phyloP scores from a whole-genome alignment of 179 eudicot species.

The Gypsophila paniculata region DNA sequence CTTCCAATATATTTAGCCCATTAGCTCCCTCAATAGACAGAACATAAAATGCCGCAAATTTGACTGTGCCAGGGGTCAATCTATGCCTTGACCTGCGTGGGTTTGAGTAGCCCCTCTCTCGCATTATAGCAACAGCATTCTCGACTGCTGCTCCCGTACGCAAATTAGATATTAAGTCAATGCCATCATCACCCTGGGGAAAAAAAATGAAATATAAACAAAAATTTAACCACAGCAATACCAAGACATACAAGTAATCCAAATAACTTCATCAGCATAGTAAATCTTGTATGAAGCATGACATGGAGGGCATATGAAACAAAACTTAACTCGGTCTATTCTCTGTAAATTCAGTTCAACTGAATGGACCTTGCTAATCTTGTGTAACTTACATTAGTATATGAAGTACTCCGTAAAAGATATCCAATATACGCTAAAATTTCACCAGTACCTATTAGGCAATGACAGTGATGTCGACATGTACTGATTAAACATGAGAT shows the following conservation, averaged over 20 bases:
- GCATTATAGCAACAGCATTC: slow-evolving; percentile 80
- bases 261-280: background rate
- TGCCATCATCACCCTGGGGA: slow-evolving; percentile 70
- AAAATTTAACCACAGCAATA: no score
- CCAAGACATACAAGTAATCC: slow-evolving; percentile 8
- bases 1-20: slow-evolving; percentile 77
- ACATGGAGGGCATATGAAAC: background rate
- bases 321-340: background rate
- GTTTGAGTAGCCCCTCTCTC: slow-evolving; percentile 71
- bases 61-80: slow-evolving; percentile 95
- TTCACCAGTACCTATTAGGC: background rate
- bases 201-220: background rate
- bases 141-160: slow-evolving; percentile 82
- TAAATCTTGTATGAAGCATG: background rate
- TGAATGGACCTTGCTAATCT: slow-evolving; percentile 5
- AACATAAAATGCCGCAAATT: slow-evolving; percentile 88
- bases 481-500: background rate
- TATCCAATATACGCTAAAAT: background rate
- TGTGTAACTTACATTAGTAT: background rate
- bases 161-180: slow-evolving; percentile 53
- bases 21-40: slow-evolving; percentile 77
- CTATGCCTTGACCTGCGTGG: slow-evolving; percentile 87
- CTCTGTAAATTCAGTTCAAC: background rate
- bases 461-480: background rate
- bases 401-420: background rate